Evolutionary conservation across 768 basidiomycete genomes (phyloP).

Genomic region (Russula abietina): DNA sequence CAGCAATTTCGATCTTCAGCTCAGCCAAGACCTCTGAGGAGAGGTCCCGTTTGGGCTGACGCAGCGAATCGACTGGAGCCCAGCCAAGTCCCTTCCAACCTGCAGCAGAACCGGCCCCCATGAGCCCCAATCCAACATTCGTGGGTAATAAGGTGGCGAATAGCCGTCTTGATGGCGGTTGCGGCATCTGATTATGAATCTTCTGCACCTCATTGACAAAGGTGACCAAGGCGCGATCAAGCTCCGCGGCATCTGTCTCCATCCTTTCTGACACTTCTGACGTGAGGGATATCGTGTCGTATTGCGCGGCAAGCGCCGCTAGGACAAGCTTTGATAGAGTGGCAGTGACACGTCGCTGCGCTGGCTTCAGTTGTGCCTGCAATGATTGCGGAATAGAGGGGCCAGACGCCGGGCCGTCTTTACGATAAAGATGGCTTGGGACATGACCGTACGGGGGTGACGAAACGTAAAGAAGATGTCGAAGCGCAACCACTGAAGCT

Average conservation of each 20-base stretch:
- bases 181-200: slow-evolving; percentile 36
- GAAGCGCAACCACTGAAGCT: slow-evolving; percentile 61
- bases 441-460: slow-evolving; percentile 57
- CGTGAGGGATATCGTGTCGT: slow-evolving; percentile 60
- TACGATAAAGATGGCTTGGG: slow-evolving; percentile 33
- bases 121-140: slow-evolving; percentile 69
- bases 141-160: slow-evolving; percentile 54
- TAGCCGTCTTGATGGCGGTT: slow-evolving; percentile 44
- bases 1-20: slow-evolving; percentile 41
- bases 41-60: slow-evolving; percentile 40
- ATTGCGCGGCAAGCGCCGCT: slow-evolving; percentile 84
- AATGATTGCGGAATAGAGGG: slow-evolving; percentile 40
- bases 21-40: slow-evolving; percentile 48
- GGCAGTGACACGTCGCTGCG: slow-evolving; percentile 80
- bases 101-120: slow-evolving; percentile 71
- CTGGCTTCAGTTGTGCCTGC: slow-evolving; percentile 55
- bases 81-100: slow-evolving; percentile 86
- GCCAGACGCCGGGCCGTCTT: slow-evolving; percentile 4
- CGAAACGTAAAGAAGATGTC: slow-evolving; percentile 68
- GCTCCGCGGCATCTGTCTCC: slow-evolving; percentile 68
- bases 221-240: slow-evolving; percentile 61
- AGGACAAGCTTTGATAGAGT: slow-evolving; percentile 86
- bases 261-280: slow-evolving; percentile 63
- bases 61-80: slow-evolving; percentile 48
- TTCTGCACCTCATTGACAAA: slow-evolving; percentile 70